Conservation (phyloP, 1,139 yeast genomes). For the Pneumocystis oryctolagi region DNA sequence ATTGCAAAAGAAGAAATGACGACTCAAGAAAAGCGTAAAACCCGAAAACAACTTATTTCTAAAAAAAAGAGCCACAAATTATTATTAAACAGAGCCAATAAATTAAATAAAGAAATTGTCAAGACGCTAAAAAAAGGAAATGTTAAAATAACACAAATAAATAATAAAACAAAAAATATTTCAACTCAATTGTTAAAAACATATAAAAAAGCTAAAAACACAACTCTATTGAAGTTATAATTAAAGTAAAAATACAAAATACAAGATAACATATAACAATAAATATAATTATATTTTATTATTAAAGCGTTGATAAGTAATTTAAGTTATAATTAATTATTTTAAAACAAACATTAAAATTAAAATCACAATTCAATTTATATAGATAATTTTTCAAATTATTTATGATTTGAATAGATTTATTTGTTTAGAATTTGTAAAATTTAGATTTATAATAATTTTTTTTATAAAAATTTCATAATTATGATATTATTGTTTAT, state of each 20-base stretch:
- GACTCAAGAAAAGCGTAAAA: conserved; percentile 72
- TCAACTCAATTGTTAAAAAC: not conserved
- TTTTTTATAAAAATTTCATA: too few relatives aligned
- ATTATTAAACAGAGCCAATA: conserved; percentile 37
- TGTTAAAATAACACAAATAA: conserved; percentile 28
- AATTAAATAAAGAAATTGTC: conserved; percentile 27
- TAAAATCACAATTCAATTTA: not conserved
- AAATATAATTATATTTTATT: not conserved
- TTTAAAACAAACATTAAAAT: not conserved
- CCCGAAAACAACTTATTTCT: conserved; percentile 76
- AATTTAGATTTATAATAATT: too few relatives aligned
- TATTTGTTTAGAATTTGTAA: too few relatives aligned
- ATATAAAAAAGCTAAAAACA: not conserved
- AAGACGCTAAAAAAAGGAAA: conserved; percentile 7
- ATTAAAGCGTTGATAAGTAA: not conserved
- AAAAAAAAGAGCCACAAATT: conserved; percentile 31
- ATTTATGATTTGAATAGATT: too few relatives aligned
- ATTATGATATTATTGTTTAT: too few relatives aligned
- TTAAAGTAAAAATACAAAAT: not conserved
- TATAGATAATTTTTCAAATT: not conserved
- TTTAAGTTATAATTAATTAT: not conserved
- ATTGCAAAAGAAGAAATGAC: conserved; percentile 72
- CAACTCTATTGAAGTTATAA: not conserved
- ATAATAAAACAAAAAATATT: not conserved
- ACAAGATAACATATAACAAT: not conserved